phyloP scores from a whole-genome alignment of 2,329 filamentous ascomycete species.

The Chaetomiaceae sp. region DNA sequence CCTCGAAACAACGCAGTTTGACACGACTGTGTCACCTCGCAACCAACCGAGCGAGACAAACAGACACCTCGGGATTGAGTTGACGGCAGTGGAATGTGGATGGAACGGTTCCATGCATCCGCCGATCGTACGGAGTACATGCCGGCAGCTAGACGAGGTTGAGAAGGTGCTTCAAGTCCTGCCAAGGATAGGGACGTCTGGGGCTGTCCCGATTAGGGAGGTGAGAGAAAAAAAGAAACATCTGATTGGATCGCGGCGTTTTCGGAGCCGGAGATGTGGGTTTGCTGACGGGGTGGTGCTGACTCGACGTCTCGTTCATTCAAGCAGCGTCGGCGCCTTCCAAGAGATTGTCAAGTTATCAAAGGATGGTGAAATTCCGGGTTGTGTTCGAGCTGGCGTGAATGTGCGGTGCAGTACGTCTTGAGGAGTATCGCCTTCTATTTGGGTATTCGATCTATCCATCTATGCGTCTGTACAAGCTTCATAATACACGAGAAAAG shows the following conservation, averaged over 20 bases:
- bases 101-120: not conserved
- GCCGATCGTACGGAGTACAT: conserved; percentile 6
- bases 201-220: conserved; percentile 18
- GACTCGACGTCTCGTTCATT: too few species aligned
- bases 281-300: too few species aligned
- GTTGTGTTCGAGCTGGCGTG: not conserved
- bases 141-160: conserved; percentile 10
- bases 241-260: conserved; percentile 8
- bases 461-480: not conserved
- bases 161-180: conserved; percentile 8
- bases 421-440: not conserved
- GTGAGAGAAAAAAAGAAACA: not conserved
- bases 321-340: too few species aligned
- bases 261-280: not conserved
- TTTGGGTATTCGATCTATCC: conserved; percentile 6
- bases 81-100: not conserved
- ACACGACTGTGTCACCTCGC: not conserved
- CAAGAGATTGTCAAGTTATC: not conserved
- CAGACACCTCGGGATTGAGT: not conserved
- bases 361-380: not conserved
- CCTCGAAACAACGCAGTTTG: not conserved
- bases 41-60: not conserved
- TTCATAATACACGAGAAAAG: not conserved
- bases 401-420: not conserved
- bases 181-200: not conserved